Conservation (phyloP, 345 rosid species). For the Corymbia maculata region DNA sequence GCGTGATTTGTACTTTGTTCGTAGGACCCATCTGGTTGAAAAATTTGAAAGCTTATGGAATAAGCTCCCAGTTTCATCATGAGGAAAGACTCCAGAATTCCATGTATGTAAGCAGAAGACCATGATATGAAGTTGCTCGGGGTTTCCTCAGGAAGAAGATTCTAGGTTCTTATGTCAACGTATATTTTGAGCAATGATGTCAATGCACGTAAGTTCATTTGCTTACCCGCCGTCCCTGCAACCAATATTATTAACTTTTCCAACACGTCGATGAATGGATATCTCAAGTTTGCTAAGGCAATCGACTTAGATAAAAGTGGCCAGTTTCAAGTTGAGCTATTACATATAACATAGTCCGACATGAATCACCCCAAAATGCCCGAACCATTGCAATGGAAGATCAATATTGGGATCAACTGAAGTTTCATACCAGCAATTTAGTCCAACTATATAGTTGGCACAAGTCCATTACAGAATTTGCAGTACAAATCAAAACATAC, state of each 20-base stretch:
- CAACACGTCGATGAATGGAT: neutral
- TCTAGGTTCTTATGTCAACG: neutral
- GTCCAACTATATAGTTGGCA: neutral
- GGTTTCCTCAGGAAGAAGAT: neutral
- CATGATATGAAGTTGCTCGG: neutral
- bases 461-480: neutral
- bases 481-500: neutral
- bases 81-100: neutral
- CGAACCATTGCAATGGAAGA: neutral
- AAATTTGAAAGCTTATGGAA: neutral
- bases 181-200: neutral
- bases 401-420: neutral
- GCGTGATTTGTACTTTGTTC: neutral
- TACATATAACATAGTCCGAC: neutral
- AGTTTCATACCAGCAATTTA: neutral
- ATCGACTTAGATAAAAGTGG: neutral
- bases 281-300: neutral
- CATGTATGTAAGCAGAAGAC: neutral
- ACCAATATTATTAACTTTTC: neutral
- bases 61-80: neutral
- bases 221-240: neutral
- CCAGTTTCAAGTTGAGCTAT: accelerated
- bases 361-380: neutral
- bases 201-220: neutral
- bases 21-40: neutral